Percentiles rank a stretch among this genome's conserved stretches.
Evolutionary conservation across 495 filamentous ascomycete species (phyloP).

Genomic region (Hypoxylon trugodes): DNA sequence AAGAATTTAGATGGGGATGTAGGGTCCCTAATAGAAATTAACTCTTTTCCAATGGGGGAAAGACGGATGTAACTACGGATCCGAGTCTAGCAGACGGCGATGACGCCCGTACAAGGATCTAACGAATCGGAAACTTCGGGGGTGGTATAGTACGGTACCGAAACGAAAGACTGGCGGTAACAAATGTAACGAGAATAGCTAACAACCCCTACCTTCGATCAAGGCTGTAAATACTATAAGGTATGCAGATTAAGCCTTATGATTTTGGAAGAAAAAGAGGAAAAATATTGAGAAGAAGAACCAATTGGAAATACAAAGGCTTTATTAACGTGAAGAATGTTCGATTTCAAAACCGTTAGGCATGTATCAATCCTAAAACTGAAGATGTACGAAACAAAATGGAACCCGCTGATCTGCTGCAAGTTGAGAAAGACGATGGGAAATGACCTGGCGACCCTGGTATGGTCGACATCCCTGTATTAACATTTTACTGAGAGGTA

Average conservation of each 20-base stretch:
- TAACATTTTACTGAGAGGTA: too few relatives aligned
- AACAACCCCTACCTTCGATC: too few relatives aligned
- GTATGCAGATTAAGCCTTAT: neutral
- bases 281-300: neutral
- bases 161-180: neutral
- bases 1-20: neutral
- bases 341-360: neutral
- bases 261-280: neutral
- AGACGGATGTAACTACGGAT: constrained; percentile 16
- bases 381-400: neutral
- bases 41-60: constrained; percentile 13
- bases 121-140: constrained; percentile 14
- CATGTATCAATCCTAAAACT: neutral
- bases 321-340: constrained; percentile 10
- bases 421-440: neutral
- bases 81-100: constrained; percentile 15
- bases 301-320: neutral
- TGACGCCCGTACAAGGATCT: constrained; percentile 25
- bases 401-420: constrained; percentile 15
- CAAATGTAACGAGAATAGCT: too few relatives aligned
- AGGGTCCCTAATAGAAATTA: neutral
- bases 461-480: neutral
- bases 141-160: neutral
- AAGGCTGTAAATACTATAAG: too few relatives aligned
- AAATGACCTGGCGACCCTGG: neutral